Percentiles rank a stretch among this genome's conserved stretches.
phyloP scores from a whole-genome alignment of 345 rosid genomes.

The Dipteronia sinensis region DNA sequence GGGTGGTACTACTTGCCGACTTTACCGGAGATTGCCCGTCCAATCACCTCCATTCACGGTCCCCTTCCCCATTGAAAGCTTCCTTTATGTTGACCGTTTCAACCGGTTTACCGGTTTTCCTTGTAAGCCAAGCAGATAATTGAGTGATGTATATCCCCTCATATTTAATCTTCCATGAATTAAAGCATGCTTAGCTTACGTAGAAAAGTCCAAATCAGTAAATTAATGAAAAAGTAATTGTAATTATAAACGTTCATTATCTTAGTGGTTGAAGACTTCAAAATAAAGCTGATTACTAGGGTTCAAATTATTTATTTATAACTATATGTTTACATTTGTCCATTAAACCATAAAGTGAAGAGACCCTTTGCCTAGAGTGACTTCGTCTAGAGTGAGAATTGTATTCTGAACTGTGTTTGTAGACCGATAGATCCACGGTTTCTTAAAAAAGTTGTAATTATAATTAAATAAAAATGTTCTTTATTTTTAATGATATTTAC shows the following conservation, averaged over 20 bases:
- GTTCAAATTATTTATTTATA: too few relatives aligned
- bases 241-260: neutral
- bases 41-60: conserved; percentile 19
- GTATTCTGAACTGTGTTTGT: too few relatives aligned
- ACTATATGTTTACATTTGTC: too few relatives aligned
- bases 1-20: conserved; percentile 4
- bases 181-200: conserved; percentile 7
- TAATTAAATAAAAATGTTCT: neutral
- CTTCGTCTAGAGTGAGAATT: too few relatives aligned
- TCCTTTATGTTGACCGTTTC: neutral
- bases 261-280: too few relatives aligned
- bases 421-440: too few relatives aligned
- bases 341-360: too few relatives aligned
- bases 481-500: neutral
- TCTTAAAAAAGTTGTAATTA: too few relatives aligned
- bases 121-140: conserved; percentile 20
- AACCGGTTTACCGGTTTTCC: conserved; percentile 23
- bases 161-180: neutral
- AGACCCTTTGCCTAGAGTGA: too few relatives aligned
- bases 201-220: conserved; percentile 15
- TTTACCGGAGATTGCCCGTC: conserved; percentile 20
- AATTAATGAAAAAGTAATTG: neutral
- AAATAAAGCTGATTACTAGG: too few relatives aligned
- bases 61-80: neutral
- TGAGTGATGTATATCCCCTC: neutral